Percentiles rank a stretch among this genome's conserved stretches.
These are phyloP conservation scores for Vitis cinerea DNA, from an alignment of 164 flowering plant species.

Conservation along the genomic window DNA sequence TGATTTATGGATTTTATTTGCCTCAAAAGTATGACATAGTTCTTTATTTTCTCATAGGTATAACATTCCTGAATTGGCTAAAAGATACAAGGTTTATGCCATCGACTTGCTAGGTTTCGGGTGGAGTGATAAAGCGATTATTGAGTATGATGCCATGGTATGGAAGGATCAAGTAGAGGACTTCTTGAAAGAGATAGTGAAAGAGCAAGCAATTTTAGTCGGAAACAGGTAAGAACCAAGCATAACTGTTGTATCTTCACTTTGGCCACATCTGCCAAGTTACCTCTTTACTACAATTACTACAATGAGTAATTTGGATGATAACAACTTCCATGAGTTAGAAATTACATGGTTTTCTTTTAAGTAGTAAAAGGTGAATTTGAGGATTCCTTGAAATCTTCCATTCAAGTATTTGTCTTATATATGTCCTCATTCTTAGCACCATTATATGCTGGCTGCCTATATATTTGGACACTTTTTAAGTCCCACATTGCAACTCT, in stretches of 20 bases:
- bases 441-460: too few species aligned
- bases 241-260: neutral
- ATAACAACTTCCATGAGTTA: neutral
- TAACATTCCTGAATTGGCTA: constrained; percentile 90
- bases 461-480: too few species aligned
- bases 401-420: too few species aligned
- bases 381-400: neutral
- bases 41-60: constrained; percentile 45
- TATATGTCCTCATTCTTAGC: too few species aligned
- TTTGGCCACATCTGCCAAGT: neutral
- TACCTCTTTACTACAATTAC: too few species aligned
- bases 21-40: neutral
- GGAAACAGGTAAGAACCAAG: constrained; percentile 75
- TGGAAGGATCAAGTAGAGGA: constrained; percentile 96
- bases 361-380: neutral
- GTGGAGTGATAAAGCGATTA: constrained; percentile 94
- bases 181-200: constrained; percentile 84
- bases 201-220: constrained; percentile 81
- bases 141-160: constrained; percentile 86
- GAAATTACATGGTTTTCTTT: neutral
- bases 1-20: neutral
- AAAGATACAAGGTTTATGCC: constrained; percentile 87
- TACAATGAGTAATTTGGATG: neutral
- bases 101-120: constrained; percentile 94
- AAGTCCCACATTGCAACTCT: too few species aligned